These are phyloP conservation scores for Ophiostoma perfectum DNA, from an alignment of 2,329 filamentous ascomycete genomes.

Conservation along the genomic window DNA sequence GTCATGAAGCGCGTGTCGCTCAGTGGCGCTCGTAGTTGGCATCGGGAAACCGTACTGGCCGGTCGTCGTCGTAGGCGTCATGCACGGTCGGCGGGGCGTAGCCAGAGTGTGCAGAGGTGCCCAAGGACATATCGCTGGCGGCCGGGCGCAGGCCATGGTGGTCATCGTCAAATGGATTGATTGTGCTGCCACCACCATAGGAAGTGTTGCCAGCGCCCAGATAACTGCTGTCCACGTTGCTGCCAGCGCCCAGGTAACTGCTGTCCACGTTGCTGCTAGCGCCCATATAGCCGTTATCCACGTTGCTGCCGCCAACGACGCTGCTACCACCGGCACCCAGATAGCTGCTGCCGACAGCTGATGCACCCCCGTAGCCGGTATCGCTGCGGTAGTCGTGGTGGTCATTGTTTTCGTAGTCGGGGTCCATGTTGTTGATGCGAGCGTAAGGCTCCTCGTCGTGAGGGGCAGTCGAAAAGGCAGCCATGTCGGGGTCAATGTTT, in stretches of 20 bases:
- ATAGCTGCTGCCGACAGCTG: constrained; percentile 13
- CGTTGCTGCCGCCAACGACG: constrained; percentile 13
- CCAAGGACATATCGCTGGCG: constrained; percentile 24
- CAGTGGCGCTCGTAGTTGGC: constrained; percentile 52
- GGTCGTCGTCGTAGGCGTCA: constrained; percentile 42
- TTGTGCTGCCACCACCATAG: constrained; percentile 3
- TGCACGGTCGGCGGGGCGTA: constrained; percentile 40
- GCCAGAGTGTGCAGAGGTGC: constrained; percentile 27
- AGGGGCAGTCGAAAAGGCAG: constrained; percentile 62
- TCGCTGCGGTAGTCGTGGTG: constrained; percentile 21
- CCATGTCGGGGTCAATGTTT: constrained; percentile 64
- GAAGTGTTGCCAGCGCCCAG: constrained; percentile 16
- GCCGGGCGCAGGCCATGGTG: constrained; percentile 34
- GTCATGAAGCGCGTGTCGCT: constrained; percentile 1
- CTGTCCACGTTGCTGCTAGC: constrained; percentile 40
- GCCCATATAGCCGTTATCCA: constrained; percentile 14
- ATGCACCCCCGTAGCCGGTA: constrained; percentile 22
- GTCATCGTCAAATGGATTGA: constrained; percentile 44
- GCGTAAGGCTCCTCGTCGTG: constrained; percentile 62
- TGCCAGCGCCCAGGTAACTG: constrained; percentile 23
- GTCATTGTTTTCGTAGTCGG: constrained; percentile 35
- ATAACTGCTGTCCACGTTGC: constrained; percentile 40
- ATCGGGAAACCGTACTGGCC: constrained; percentile 50
- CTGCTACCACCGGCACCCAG: constrained; percentile 8
- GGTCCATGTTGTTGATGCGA: constrained; percentile 50